Base-by-base conservation (phyloP, 2,329 filamentous ascomycete species). In the Colletotrichum simmondsii region DNA sequence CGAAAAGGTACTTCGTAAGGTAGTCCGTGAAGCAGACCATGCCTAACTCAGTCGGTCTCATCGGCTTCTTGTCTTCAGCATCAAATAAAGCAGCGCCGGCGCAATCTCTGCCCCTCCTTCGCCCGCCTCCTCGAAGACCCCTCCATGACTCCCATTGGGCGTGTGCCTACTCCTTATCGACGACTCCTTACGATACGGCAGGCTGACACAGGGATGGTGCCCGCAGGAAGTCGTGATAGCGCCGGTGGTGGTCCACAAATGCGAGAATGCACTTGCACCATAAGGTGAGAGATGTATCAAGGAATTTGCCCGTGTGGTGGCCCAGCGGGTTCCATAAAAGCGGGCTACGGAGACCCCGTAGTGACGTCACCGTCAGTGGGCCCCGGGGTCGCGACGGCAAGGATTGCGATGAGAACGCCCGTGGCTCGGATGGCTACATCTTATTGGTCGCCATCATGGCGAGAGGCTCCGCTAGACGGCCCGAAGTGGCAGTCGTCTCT, bases 211-310 rank as follows among this genome's bases (percentile, higher is more conserved):
- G 57, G 68, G 56, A 68, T 68, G 8, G 46, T 68, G 64, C 64
- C 64, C 52, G 57, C 57, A 68, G 30, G 12, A 26, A 11, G 56
- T 58, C 12, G 26, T 53, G 49, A 68, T 71, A 37, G 26, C 56
- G 35, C 32, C 32, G n/a, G 35, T n/a, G 19, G 54, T 28, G 63
- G 42, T 54, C 68, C 68, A 67, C 68, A 71, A 68, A 49, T 62
- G 63, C 57, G 56, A 68, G 35, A 71, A 71, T 71, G 63, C 63
- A 42, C 58, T 67, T 54, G 63, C 68, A 60, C 63, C 56, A 67
- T 60, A 35, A 71, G 57, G 68, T 62, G 63, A 32, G 42, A 60
- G 54, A 28, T 56, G 24, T 28, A 14, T 42, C 68, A 42, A 49
- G 26, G 37, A 59, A 19, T 19, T 32, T 26, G 64, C 56, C 14